Evolutionary conservation across 2,329 filamentous ascomycete genomes (phyloP), one percentile per base, ranked within the genome.

Genomic region (Trichoderma breve): DNA sequence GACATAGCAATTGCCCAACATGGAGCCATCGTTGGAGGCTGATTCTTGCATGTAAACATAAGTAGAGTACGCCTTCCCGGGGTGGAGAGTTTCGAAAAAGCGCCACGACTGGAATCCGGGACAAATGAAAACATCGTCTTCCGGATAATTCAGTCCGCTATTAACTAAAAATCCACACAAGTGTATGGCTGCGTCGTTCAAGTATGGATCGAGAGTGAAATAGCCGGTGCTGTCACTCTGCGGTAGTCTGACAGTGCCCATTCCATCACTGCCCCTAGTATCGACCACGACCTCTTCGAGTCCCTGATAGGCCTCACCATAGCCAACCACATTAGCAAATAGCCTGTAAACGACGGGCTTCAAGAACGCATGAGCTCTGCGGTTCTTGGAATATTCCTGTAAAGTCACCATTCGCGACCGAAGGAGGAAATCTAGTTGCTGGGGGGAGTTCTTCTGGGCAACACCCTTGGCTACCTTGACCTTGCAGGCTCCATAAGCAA

Each of bases 231-330:
- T 18, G 34, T 51, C n/a, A 63, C 24, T 14, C 47, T 36, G 18
- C 21, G 60, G 15, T 55, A 71, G 34, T 32, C 36, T 66, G 47
- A 71, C 61, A 9, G 61, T 71, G 21, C 61, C 70, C 21, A 71
- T 39, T 5, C 61, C 70, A 21, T 71, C 70, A 43, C 57, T 55
- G 34, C 57, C 55, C 28, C 32, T 34, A 18, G 30, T 26, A 47
- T 71, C 70, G 24, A 71, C 14, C 3, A 71, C 53, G 47, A 71
- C 70, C 36, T 71, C 70, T 58, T 71, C 34, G 28, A 71, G 51
- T 6, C 24, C 51, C 30, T 71, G 70, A 7, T 71, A 71, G 9
- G 18, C 21, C 24, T 55, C 51, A 6, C 24, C 24, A 24, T 55
- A 55, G 24, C 43, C 43, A 1, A 47, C 43, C 7, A 47, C 43